A percentile compares a stretch with the other conserved stretches of the same genome.
Conservation (phyloP, 805 yeast species). For the Starmerella vaccinii region DNA sequence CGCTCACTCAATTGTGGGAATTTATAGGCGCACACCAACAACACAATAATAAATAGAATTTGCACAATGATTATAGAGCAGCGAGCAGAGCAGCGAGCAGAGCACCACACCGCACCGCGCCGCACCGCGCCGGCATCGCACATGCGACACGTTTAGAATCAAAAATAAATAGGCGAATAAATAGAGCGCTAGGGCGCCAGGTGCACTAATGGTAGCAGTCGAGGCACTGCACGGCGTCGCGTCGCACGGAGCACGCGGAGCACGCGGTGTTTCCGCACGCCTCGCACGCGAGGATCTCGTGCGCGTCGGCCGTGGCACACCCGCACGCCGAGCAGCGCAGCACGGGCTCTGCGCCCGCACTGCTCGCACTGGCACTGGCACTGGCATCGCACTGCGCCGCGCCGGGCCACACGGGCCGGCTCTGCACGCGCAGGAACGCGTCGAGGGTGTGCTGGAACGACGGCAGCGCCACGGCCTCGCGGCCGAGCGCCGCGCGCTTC, state of each 20-base stretch:
- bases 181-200: background rate
- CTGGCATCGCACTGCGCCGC: background rate
- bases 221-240: constrained; percentile 14
- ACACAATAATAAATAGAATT: too few relatives aligned
- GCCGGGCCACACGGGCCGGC: constrained; percentile 6
- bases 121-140: too few relatives aligned
- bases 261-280: constrained; percentile 18
- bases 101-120: too few relatives aligned
- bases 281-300: constrained; percentile 15
- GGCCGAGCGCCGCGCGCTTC: background rate
- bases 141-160: too few relatives aligned
- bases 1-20: too few relatives aligned
- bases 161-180: constrained; percentile 20
- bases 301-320: constrained; percentile 10
- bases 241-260: constrained; percentile 21
- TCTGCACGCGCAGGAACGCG: constrained; percentile 14
- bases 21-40: too few relatives aligned
- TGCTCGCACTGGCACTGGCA: background rate
- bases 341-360: background rate
- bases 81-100: too few relatives aligned
- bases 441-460: constrained; percentile 12
- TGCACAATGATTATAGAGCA: too few relatives aligned
- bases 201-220: constrained; percentile 9
- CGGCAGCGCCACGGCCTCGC: background rate
- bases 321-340: constrained; percentile 8